Percentiles rank a stretch among this genome's conserved stretches.
phyloP scores from a whole-genome alignment of 2,329 filamentous ascomycete species.

The Alternaria gansuensis region DNA sequence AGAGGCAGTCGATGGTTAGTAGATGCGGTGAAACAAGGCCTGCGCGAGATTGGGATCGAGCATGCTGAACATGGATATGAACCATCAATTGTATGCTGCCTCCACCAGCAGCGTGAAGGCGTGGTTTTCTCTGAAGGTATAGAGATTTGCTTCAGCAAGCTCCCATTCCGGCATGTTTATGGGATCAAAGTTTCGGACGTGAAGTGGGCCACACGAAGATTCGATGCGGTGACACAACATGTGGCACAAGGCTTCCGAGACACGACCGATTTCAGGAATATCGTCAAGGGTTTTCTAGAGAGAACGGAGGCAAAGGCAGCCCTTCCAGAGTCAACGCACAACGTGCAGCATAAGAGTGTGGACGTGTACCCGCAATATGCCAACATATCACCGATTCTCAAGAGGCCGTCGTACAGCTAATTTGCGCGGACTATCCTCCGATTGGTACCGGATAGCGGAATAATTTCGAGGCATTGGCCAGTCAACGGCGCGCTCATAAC shows the following conservation, averaged over 20 bases:
- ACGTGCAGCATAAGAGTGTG: not conserved
- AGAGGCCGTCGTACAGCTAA: conserved; percentile 16
- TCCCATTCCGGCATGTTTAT: conserved; percentile 39
- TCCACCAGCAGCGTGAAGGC: conserved; percentile 34
- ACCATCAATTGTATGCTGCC: conserved; percentile 32
- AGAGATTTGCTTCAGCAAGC: conserved; percentile 38
- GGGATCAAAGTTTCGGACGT: conserved; percentile 35
- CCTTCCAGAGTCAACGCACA: not conserved
- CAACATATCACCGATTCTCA: not conserved
- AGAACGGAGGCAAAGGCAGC: conserved; percentile 23
- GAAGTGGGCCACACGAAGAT: conserved; percentile 30
- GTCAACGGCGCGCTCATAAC: not conserved
- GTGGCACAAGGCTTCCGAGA: conserved; percentile 3
- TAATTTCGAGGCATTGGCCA: not conserved
- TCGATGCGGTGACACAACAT: not conserved
- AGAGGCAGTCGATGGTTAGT: conserved; percentile 39
- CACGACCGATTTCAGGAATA: conserved; percentile 30
- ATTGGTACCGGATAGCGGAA: not conserved
- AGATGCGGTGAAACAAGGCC: conserved; percentile 31
- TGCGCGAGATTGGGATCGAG: conserved; percentile 38
- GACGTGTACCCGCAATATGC: not conserved
- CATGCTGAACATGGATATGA: conserved; percentile 28
- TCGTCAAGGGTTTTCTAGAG: conserved; percentile 33
- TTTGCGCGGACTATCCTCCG: not conserved
- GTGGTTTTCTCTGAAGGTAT: conserved; percentile 35